A percentile compares a stretch with the other conserved stretches of the same genome.
Conservation (phyloP, 805 yeast genomes). For the Alloascoidea africana region DNA sequence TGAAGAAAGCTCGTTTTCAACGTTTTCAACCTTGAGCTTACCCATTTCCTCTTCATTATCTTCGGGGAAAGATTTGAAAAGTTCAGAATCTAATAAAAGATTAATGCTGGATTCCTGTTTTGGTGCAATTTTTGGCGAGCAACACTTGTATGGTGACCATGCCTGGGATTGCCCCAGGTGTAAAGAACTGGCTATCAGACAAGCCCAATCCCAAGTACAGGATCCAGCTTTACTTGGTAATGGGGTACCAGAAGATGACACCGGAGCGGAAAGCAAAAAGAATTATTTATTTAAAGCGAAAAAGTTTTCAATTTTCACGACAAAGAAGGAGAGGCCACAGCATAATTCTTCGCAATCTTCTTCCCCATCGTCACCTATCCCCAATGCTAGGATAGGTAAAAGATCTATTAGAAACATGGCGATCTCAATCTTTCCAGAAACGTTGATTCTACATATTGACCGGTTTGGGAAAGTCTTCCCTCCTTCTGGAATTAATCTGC, state of each 20-base stretch:
- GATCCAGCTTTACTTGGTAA: background rate
- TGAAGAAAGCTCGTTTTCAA: constrained; percentile 76
- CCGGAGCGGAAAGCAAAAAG: background rate
- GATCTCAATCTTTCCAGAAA: constrained; percentile 65
- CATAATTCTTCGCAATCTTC: background rate
- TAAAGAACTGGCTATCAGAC: too few relatives aligned
- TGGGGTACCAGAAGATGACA: background rate
- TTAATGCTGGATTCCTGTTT: constrained; percentile 48
- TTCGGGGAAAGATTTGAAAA: constrained; percentile 9
- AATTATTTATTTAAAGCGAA: background rate
- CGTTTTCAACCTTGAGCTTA: constrained; percentile 64
- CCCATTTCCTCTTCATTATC: too few relatives aligned
- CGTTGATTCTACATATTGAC: constrained; percentile 69
- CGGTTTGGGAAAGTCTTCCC: constrained; percentile 45
- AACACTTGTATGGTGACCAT: constrained; percentile 60
- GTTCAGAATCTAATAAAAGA: constrained; percentile 13
- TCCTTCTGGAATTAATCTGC: background rate
- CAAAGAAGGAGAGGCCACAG: constrained; percentile 28
- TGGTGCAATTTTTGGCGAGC: constrained; percentile 61
- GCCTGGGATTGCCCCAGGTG: constrained; percentile 80
- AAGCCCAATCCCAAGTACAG: too few relatives aligned
- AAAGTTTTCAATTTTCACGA: background rate
- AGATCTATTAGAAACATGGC: constrained; percentile 52
- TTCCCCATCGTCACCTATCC: background rate
- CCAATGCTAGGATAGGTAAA: too few relatives aligned